A percentile compares a stretch with the other conserved stretches of the same genome.
Evolutionary conservation across 306 rosid species (phyloP).

Genomic region (Trichosanthes truncata): DNA sequence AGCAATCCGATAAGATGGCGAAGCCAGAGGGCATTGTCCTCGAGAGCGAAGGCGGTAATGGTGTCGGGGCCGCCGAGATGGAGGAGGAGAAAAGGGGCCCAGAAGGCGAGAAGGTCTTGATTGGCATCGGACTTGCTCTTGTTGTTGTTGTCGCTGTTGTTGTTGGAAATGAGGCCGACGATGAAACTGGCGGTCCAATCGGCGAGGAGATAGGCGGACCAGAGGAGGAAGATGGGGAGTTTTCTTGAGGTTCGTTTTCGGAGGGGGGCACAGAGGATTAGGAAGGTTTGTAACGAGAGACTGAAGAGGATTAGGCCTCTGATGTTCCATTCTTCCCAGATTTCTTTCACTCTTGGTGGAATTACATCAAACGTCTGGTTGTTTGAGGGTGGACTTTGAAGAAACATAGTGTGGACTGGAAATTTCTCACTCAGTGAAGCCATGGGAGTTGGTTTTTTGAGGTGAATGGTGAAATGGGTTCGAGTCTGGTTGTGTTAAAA

Average conservation of each 20-base stretch:
- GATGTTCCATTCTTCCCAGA: constrained; percentile 39
- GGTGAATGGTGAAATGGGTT: too few relatives aligned
- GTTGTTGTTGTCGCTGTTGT: background rate
- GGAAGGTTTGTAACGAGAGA: constrained; percentile 19
- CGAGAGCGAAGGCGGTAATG: constrained; percentile 36
- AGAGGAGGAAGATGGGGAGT: constrained; percentile 5
- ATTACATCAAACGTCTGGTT: constrained; percentile 4
- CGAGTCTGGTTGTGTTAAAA: too few relatives aligned
- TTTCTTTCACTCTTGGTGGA: constrained; percentile 7
- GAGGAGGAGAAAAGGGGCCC: constrained; percentile 43
- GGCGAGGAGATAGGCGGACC: constrained; percentile 33
- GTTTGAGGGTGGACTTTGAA: background rate
- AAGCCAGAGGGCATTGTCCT: constrained; percentile 41
- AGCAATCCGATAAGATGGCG: constrained; percentile 33
- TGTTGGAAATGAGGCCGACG: constrained; percentile 28
- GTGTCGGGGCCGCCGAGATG: constrained; percentile 55
- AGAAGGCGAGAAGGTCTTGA: constrained; percentile 21
- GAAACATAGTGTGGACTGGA: background rate
- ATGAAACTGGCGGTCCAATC: constrained; percentile 31
- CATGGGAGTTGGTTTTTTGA: background rate
- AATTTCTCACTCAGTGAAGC: background rate
- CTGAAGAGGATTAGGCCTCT: constrained; percentile 22
- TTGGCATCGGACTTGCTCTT: background rate
- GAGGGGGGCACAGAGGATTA: constrained; percentile 22
- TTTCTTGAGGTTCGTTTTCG: constrained; percentile 18